Evolutionary conservation across 2,329 filamentous ascomycete species (phyloP), one percentile per base, ranked within the genome.

Genomic region (Uncinocarpus reesii): DNA sequence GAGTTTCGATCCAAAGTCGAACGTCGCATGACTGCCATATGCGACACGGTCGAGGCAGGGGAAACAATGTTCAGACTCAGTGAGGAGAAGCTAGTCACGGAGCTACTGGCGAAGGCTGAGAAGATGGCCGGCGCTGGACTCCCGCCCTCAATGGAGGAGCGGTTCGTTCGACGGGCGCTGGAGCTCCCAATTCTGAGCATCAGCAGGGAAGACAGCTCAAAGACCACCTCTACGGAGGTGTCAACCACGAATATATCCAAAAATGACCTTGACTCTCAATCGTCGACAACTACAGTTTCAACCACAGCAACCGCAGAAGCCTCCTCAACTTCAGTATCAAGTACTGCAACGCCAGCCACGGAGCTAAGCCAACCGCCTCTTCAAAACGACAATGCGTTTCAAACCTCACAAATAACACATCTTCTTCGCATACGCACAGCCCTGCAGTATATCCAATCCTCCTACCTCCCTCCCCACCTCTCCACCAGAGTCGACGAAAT

Each of bases 51-150:
- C 8, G 83, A 92, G 28, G 85, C 84, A 0, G 85, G 86, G 52
- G 88, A 95, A 64, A 78, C 70, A 47, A 87, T 95, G 85, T 95
- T 84, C 65, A 79, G 87, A 10, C 69, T 94, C 20, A 92, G 75
- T 57, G 76, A 84, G 58, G 68, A 73, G 10, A 94, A 88, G 61
- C 74, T 95, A 0, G 59, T 83, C 5, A 60, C 65, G 1, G 73
- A 82, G 48, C 60, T 96, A 0, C 53, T 89, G 5, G 60, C 65
- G 15, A 96, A 95, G 64, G 87, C 88, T 4, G 73, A 74, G 52
- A 73, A 72, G 4, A 83, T 93, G 74, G 72, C 74, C n/a, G 65
- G 69, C 3, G 70, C 67, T 1, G 79, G 80, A 0, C 68, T 96
- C 7, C 88, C 92, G 1, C 68, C 71, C 5, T 94, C 83, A 57